Percentiles rank a stretch among this genome's conserved stretches.
Conservation (phyloP, 306 rosid species). For the Gleditsia sinensis region DNA sequence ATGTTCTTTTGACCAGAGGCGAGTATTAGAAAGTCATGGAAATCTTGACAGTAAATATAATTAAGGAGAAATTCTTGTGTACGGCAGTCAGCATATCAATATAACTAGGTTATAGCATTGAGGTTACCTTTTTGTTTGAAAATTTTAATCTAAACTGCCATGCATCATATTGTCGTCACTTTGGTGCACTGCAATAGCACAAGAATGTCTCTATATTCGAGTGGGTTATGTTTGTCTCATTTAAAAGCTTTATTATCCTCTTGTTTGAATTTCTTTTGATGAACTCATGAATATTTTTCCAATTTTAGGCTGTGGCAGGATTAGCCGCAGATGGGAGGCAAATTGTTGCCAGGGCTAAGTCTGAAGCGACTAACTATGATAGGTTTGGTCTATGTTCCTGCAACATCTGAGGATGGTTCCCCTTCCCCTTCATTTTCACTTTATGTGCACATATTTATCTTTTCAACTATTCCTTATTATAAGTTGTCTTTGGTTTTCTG, state of each 20-base stretch:
- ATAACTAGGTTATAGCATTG: not conserved
- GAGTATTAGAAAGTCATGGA: not conserved
- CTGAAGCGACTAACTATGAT: conserved; percentile 67
- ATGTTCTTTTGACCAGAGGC: not conserved
- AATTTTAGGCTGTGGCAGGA: conserved; percentile 56
- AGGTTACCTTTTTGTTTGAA: not conserved
- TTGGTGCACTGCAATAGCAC: not conserved
- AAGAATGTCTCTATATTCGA: not conserved
- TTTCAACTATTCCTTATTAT: not conserved
- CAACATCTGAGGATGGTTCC: conserved; percentile 1
- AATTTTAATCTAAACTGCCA: not conserved
- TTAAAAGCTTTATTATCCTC: not conserved
- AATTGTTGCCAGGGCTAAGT: conserved; percentile 36
- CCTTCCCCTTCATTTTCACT: not conserved
- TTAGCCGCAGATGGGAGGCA: conserved; percentile 2
- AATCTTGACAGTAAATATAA: not conserved
- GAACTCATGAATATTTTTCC: not conserved
- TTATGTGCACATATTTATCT: not conserved
- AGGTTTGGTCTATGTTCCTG: conserved; percentile 43
- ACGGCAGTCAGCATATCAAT: not conserved
- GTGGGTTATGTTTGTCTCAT: not conserved
- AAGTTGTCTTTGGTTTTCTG: not conserved
- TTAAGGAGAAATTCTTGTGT: not conserved
- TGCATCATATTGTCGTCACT: not conserved
- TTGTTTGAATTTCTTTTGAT: not conserved